These are phyloP conservation scores for Oryza coarctata DNA, from an alignment of 176 grass and related monocot genomes.

Conservation along the genomic window DNA sequence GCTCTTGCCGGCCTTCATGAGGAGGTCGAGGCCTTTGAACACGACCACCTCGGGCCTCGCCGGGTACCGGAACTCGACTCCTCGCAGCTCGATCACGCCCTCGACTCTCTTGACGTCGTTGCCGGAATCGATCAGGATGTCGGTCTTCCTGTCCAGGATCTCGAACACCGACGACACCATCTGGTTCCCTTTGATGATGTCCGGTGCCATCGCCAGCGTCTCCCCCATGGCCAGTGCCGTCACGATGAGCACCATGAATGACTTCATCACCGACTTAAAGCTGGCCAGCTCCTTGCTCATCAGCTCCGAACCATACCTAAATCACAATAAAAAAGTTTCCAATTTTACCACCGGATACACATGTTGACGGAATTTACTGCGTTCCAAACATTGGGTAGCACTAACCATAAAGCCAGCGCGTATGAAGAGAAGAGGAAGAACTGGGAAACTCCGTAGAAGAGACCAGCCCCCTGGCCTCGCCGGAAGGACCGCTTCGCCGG, in stretches of 20 bases:
- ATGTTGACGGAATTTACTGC: not conserved
- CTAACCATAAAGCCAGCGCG: conserved; percentile 78
- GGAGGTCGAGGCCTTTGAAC: conserved; percentile 79
- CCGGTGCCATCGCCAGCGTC: conserved; percentile 76
- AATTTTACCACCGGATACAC: not conserved
- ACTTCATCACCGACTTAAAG: conserved; percentile 95
- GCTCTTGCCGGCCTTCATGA: conserved; percentile 88
- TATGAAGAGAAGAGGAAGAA: conserved; percentile 96
- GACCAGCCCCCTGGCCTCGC: conserved; percentile 78
- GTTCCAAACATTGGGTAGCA: not conserved
- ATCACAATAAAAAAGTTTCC: not conserved
- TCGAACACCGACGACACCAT: conserved; percentile 93
- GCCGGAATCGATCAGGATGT: conserved; percentile 59
- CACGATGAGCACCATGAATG: conserved; percentile 96
- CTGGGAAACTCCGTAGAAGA: conserved; percentile 91
- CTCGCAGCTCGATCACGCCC: conserved; percentile 67
- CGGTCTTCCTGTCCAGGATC: conserved; percentile 81
- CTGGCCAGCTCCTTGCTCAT: conserved; percentile 78
- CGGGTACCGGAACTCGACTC: conserved; percentile 82
- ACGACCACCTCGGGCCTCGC: conserved; percentile 70
- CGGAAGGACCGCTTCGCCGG: conserved; percentile 78
- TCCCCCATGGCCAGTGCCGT: conserved; percentile 88
- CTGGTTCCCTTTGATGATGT: conserved; percentile 97
- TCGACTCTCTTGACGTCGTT: conserved; percentile 71
- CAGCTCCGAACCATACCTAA: conserved; percentile 88